These are phyloP conservation scores for Tympanopsis confertula DNA, from an alignment of 2,329 filamentous ascomycete genomes.

Conservation along the genomic window DNA sequence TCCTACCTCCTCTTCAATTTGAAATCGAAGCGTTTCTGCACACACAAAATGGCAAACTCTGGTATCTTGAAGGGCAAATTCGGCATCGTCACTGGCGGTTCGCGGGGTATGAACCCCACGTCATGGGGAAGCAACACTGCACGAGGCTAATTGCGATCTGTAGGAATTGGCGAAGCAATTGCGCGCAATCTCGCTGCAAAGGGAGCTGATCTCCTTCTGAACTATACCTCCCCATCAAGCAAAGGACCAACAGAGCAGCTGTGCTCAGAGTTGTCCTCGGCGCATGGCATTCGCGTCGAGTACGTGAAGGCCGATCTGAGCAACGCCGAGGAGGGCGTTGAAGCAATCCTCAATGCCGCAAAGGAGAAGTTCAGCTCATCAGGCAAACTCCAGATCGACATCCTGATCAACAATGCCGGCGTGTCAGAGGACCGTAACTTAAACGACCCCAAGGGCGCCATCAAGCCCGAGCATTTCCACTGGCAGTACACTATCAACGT, in stretches of 20 bases:
- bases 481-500: conserved; percentile 46
- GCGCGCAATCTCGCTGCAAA: conserved; percentile 45
- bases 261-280: conserved; percentile 28
- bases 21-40: too few relatives aligned
- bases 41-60: too few relatives aligned
- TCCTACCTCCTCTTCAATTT: too few relatives aligned
- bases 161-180: conserved; percentile 50
- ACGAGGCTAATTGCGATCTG: too few relatives aligned
- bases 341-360: conserved; percentile 40
- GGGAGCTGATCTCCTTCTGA: conserved; percentile 45
- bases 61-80: conserved; percentile 32
- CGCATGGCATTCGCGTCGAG: conserved; percentile 36
- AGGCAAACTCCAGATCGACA: conserved; percentile 39
- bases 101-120: conserved; percentile 23
- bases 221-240: conserved; percentile 46
- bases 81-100: conserved; percentile 38
- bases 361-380: conserved; percentile 30
- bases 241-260: conserved; percentile 31
- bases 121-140: too few relatives aligned
- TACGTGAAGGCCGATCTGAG: conserved; percentile 52
- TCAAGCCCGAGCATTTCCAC: conserved; percentile 37
- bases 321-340: conserved; percentile 37
- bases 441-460: conserved; percentile 20
- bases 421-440: conserved; percentile 33
- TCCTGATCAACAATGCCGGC: conserved; percentile 47